These are phyloP conservation scores for Cyberlindnera mrakii DNA, from an alignment of 805 yeast species.

Conservation along the genomic window DNA sequence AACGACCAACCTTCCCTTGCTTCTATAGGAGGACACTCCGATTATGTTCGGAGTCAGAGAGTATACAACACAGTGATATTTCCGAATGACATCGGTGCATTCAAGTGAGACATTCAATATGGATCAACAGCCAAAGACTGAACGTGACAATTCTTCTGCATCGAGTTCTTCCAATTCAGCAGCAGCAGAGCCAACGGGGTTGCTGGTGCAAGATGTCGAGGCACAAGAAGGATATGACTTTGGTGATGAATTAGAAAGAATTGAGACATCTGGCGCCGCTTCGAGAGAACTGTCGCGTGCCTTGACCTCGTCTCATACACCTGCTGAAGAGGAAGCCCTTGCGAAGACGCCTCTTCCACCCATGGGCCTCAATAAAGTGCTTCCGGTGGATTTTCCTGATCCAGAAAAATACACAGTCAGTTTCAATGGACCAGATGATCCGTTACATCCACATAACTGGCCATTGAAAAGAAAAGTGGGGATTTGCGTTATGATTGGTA, in stretches of 20 bases:
- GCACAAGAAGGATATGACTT: constrained; percentile 2
- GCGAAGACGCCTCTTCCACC: constrained; percentile 37
- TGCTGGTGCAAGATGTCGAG: background rate
- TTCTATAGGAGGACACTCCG: too few species aligned
- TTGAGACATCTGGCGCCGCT: constrained; percentile 16
- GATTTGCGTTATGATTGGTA: constrained; percentile 41
- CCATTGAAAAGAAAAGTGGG: constrained; percentile 38
- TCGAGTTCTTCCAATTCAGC: background rate
- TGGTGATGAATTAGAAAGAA: constrained; percentile 3
- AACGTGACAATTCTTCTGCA: background rate
- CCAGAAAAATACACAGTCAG: constrained; percentile 61
- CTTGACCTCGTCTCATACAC: constrained; percentile 32
- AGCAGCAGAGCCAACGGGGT: constrained; percentile 2
- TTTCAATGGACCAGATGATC: constrained; percentile 76
- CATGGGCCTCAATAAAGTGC: constrained; percentile 62
- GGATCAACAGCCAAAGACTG: too few species aligned
- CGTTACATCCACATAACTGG: constrained; percentile 80
- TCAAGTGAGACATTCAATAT: too few species aligned
- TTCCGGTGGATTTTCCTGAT: constrained; percentile 44
- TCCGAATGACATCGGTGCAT: too few species aligned
- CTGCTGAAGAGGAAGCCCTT: constrained; percentile 24
- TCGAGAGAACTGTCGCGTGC: constrained; percentile 35
- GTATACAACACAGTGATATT: too few species aligned
- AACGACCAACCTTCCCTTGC: too few species aligned
- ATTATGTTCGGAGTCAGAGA: too few species aligned